These are phyloP conservation scores for Zoysia matrella DNA, from an alignment of 202 grass and related monocot species.

Conservation along the genomic window DNA sequence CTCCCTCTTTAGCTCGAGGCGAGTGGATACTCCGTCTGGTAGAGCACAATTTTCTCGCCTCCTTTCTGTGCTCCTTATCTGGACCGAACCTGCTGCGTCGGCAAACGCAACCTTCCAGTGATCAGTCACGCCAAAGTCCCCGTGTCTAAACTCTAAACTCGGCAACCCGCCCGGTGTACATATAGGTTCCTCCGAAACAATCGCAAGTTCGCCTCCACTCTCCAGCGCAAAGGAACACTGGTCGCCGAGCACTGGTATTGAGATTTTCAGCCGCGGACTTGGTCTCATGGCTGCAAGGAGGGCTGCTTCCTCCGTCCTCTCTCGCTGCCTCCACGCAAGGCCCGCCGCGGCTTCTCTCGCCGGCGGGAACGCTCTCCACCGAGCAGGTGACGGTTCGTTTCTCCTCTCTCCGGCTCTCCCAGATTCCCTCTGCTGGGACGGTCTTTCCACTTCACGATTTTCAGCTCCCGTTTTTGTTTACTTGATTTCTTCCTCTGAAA, in stretches of 20 bases:
- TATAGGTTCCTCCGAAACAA: constrained; percentile 36
- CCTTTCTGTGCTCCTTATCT: neutral
- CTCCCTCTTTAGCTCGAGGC: no score
- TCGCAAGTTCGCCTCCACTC: neutral
- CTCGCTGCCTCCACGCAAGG: constrained; percentile 32
- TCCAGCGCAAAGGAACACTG: neutral
- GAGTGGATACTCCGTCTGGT: neutral
- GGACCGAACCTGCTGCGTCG: neutral
- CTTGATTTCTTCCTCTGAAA: no score
- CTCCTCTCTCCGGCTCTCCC: neutral
- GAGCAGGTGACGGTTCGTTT: constrained; percentile 39
- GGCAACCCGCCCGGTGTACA: constrained; percentile 1
- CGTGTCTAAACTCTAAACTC: no score
- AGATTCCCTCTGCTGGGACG: neutral
- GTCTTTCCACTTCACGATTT: neutral
- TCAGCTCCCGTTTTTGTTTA: neutral
- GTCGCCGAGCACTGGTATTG: neutral
- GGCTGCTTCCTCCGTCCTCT: constrained; percentile 61
- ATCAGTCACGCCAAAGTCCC: neutral
- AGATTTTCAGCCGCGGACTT: neutral
- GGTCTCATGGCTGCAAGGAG: constrained; percentile 64
- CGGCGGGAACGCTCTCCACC: neutral
- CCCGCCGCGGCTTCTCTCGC: constrained; percentile 4
- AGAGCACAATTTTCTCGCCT: constrained; percentile 10
- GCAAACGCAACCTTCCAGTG: neutral